Evolutionary conservation across 2,329 filamentous ascomycete species (phyloP), one percentile per base, ranked within the genome.

Genomic region (Fusarium acutatum): DNA sequence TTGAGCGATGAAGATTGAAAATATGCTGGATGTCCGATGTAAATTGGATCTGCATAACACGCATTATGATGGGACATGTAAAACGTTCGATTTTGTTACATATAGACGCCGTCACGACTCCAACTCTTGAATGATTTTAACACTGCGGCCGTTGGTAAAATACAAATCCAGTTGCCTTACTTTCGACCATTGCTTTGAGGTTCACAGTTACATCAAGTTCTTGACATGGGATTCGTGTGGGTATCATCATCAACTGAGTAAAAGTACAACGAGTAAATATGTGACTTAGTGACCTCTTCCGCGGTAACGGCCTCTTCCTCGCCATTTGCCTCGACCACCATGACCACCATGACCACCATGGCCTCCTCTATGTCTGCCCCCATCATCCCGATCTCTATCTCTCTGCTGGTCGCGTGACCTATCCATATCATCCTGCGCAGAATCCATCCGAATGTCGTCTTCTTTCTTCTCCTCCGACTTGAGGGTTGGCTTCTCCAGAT

Each of bases 401-500:
- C 70, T 83, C 77, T 73, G 80, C 50, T 79, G 78, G 24, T 84
- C 82, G 41, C 81, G 77, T 40, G 77, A 71, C 30, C 79, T 76
- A 26, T 84, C 82, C 46, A 81, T 79, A 24, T 83, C 83, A 24
- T 83, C 83, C 11, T 85, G 75, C 43, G 71, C 58, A 61, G 74
- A 66, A 30, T 81, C 84, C 74, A 72, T 81, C 75, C 71, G 76
- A 9, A 69, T 43, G 26, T 82, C 82, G 28, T 86, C 89, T 17
- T 86, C 89, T 74, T 90, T 89, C 80, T 92, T 88, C 77, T 90
- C 89, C 59, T 90, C 88, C 22, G 88, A 85, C 85, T 92, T 93
- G 72, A 93, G 91, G 35, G 89, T 89, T 13, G 92, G 94, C 85
- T 92, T 93, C 80, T 94, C 92, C 43, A 95, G 84, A 72, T 95